phyloP scores from a whole-genome alignment of 345 rosid genomes.

The Euphorbia tirucalli region DNA sequence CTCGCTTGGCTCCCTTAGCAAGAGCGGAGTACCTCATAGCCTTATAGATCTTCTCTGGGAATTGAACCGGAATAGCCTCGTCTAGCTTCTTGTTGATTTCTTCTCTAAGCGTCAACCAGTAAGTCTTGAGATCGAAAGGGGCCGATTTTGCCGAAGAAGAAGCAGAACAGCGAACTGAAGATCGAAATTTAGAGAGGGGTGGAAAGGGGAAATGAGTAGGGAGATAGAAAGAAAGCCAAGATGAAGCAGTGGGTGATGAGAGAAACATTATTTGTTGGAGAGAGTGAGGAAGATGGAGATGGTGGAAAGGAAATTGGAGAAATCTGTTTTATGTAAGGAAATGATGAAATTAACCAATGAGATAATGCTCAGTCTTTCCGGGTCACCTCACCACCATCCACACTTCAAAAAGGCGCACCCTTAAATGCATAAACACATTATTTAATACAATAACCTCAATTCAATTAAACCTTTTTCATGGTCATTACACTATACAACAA shows the following conservation, averaged over 20 bases:
- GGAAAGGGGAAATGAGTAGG: slow-evolving; percentile 19
- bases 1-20: slow-evolving; percentile 77
- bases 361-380: too few species aligned
- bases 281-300: too few species aligned
- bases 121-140: slow-evolving; percentile 73
- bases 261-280: slow-evolving; percentile 33
- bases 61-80: slow-evolving; percentile 61
- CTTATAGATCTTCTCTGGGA: slow-evolving; percentile 76
- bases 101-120: slow-evolving; percentile 60
- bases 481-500: too few species aligned
- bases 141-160: slow-evolving; percentile 32
- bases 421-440: too few species aligned
- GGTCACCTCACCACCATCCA: too few species aligned
- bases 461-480: too few species aligned
- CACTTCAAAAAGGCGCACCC: too few species aligned
- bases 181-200: background rate
- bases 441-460: too few species aligned
- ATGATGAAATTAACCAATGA: too few species aligned
- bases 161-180: slow-evolving; percentile 40
- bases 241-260: slow-evolving; percentile 25
- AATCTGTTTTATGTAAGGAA: too few species aligned
- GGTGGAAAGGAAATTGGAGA: too few species aligned
- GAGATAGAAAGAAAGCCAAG: slow-evolving; percentile 25
- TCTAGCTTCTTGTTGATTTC: slow-evolving; percentile 79
- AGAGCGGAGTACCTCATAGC: slow-evolving; percentile 94